Evolutionary conservation across 2,329 filamentous ascomycete species (phyloP), one percentile per base, ranked within the genome.

Genomic region (Fusarium tanahbumbuense): DNA sequence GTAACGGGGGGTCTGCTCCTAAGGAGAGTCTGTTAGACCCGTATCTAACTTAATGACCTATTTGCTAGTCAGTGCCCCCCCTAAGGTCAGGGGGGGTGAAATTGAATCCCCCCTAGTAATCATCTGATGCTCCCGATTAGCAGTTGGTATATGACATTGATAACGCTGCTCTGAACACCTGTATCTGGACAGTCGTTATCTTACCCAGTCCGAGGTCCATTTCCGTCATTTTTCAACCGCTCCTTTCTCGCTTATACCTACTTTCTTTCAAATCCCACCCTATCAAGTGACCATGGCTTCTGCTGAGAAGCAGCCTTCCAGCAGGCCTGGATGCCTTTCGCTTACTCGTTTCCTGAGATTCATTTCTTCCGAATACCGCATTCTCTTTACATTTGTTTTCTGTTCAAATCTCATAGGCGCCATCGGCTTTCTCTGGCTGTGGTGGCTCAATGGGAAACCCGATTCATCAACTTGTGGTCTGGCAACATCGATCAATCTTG

Each of bases 351-450:
- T 72, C 32, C 22, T 72, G 10, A 64, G 70, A 23, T 72, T 72
- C 5, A 56, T 72, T 8, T 72, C 70, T 20, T 72, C 70, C 10
- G 70, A 72, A 46, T 87, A 88, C 71, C 81, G 85, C 11, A 81
- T 84, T 10, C 80, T 88, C 10, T 87, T 88, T 72, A 81, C 83
- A 8, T 42, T 85, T 18, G 80, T 85, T 23, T 82, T 84, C 56
- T 67, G 85, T 27, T 76, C 75, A 66, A 88, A 88, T 68, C 70
- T 81, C 18, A 16, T 32, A 16, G 70, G 70, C 9, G 67, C 62
- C 3, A 49, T 71, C 1, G 8, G 49, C 2, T 71, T 71, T 40
- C 22, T 71, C 10, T 71, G 68, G 68, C 28, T 52, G 4, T 71
- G 68, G 68, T 71, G 40, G 77, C 15, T 74, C 65, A 30, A 76